A percentile compares a stretch with the other conserved stretches of the same genome.
Evolutionary conservation across 1,284 basidiomycete genomes (phyloP).

Genomic region (Leccinum subrobustum): DNA sequence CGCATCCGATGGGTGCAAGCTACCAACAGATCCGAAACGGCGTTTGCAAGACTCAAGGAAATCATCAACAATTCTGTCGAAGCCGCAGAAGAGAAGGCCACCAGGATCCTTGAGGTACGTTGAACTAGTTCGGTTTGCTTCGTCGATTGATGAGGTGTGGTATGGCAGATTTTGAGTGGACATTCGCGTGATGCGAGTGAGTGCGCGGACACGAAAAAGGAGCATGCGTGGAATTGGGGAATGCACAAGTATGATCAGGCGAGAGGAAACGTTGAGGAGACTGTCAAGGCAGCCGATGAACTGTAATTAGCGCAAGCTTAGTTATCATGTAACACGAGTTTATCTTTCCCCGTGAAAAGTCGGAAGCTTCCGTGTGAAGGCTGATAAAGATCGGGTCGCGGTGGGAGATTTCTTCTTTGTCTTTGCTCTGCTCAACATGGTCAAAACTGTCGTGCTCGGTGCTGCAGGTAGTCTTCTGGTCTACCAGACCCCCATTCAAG

Average conservation of each 20-base stretch:
- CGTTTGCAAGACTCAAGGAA: slow-evolving; percentile 59
- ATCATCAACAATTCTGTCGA: slow-evolving; percentile 62
- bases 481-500: not conserved
- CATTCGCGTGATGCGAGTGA: slow-evolving; percentile 16
- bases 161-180: slow-evolving; percentile 37
- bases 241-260: slow-evolving; percentile 33
- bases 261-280: slow-evolving; percentile 23
- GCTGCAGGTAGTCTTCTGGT: slow-evolving; percentile 67
- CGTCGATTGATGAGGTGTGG: not conserved
- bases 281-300: slow-evolving; percentile 5
- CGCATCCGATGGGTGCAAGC: slow-evolving; percentile 77
- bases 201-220: slow-evolving; percentile 18
- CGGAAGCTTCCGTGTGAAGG: slow-evolving; percentile 21
- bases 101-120: slow-evolving; percentile 37
- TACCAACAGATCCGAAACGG: slow-evolving; percentile 51
- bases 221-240: slow-evolving; percentile 19
- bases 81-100: slow-evolving; percentile 67
- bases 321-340: not conserved
- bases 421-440: slow-evolving; percentile 54
- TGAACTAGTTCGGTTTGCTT: not conserved
- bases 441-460: slow-evolving; percentile 92
- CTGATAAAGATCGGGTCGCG: slow-evolving; percentile 21
- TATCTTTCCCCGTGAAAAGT: not conserved
- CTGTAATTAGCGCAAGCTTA: not conserved
- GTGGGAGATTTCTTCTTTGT: slow-evolving; percentile 40